Evolutionary conservation across 345 rosid species (phyloP).

Genomic region (Cardamine resedifolia): DNA sequence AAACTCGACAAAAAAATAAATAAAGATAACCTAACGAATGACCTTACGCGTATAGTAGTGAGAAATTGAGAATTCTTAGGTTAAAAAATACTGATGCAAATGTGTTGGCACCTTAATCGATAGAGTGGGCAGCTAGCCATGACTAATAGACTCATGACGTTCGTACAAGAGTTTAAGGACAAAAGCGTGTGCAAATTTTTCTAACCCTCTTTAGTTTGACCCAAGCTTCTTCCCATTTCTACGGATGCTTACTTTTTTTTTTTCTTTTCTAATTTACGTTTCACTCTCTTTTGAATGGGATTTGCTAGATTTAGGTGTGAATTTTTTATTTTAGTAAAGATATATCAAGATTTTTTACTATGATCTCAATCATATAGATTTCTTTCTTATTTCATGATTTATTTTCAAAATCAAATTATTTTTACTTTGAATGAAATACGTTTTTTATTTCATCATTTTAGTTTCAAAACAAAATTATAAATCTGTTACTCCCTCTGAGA

Average conservation of each 20-base stretch:
- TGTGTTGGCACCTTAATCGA: background rate
- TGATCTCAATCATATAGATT: background rate
- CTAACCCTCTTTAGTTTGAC: background rate
- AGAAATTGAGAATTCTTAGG: background rate
- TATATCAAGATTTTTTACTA: too few species aligned
- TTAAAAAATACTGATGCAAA: background rate
- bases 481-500: too few species aligned
- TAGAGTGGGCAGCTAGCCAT: background rate
- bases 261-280: background rate
- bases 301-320: background rate
- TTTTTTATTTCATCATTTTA: background rate
- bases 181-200: background rate
- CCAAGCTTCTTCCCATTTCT: conserved; percentile 1
- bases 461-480: background rate
- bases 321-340: too few species aligned
- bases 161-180: background rate
- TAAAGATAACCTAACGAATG: background rate
- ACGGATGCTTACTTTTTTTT: background rate
- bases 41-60: background rate
- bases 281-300: background rate
- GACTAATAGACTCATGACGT: conserved; percentile 9
- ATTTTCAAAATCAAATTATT: too few species aligned
- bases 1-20: background rate
- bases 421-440: background rate
- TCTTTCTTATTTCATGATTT: background rate